phyloP scores from a whole-genome alignment of 1,284 basidiomycete species.

The Leccinum holopus region DNA sequence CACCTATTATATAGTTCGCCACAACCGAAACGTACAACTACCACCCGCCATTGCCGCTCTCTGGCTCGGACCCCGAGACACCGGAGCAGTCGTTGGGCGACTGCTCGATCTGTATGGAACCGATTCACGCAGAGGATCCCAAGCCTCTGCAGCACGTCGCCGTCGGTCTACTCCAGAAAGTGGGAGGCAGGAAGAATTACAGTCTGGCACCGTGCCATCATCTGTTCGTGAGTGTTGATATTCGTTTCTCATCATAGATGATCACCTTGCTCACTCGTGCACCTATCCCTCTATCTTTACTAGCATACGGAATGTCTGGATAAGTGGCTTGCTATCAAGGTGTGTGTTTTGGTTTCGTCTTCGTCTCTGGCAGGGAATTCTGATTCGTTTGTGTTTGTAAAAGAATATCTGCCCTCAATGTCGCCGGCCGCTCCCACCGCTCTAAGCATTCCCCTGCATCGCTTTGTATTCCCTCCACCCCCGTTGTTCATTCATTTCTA shows the following conservation, averaged over 20 bases:
- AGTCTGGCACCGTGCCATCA: conserved; percentile 89
- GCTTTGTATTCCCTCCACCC: conserved; percentile 7
- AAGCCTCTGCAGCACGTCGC: conserved; percentile 35
- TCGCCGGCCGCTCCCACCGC: conserved; percentile 73
- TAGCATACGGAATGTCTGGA: conserved; percentile 86
- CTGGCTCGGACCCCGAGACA: conserved; percentile 62
- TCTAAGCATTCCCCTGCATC: conserved; percentile 38
- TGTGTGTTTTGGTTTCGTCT: conserved; percentile 31
- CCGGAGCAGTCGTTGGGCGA: conserved; percentile 76
- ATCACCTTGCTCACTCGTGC: background rate
- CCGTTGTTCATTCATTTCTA: background rate
- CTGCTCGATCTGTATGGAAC: conserved; percentile 91
- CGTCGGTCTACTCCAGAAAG: conserved; percentile 36
- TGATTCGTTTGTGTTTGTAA: background rate
- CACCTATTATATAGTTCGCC: conserved; percentile 48
- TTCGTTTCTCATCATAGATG: background rate
- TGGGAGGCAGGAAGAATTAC: conserved; percentile 60
- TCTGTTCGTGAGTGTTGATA: conserved; percentile 65
- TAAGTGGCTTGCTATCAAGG: conserved; percentile 89
- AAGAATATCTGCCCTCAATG: conserved; percentile 90
- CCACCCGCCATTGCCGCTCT: conserved; percentile 70
- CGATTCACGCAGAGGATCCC: conserved; percentile 59
- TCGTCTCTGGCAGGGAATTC: background rate
- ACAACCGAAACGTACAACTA: conserved; percentile 76
- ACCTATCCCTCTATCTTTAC: background rate